Evolutionary conservation across 2,329 filamentous ascomycete species (phyloP), one percentile per base, ranked within the genome.

Genomic region (Blastomyces emzantsi): DNA sequence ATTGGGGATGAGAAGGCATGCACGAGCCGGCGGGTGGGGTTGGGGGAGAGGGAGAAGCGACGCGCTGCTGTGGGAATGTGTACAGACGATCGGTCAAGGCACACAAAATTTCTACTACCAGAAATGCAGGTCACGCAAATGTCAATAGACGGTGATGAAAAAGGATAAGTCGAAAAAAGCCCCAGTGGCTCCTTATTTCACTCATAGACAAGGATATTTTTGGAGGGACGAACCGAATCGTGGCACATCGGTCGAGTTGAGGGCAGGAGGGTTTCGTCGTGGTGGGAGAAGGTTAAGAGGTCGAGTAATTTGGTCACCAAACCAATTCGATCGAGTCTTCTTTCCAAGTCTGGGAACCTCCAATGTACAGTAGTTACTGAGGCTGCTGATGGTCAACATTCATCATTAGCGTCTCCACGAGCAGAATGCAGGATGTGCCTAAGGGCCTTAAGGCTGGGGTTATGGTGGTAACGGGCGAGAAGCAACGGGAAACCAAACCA

Each of bases 1-100:
- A 64, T 66, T 65, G 66, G 64, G 64, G 64, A 66, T 70, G 67
- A 67, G 64, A 67, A 66, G 62, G 62, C 60, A 62, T 64, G 22
- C 22, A 64, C 28, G 22, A 41, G 36, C 47, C n/a, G 33, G 30
- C 7, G n/a, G 55, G n/a, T 11, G 15, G 60, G 30, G 25, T 28
- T 22, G 22, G 19, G 47, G 30, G 9, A 11, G 30, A 4, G 2
- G 2, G 25, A n/a, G 30, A 17, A 22, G 49, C 5, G 36, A 8
- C 7, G 19, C 15, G 4, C 25, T 30, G 25, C 19, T 11, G 13
- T 36, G 43, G 39, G 22, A 36, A 52, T 47, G 43, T 11, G 43
- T 36, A 52, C 19, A 28, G 60, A 17, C 36, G 17, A 28, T 61
- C 25, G n/a, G 47, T 19, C 9, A 36, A 49, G 17, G 19, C 9